These are phyloP conservation scores for Talaromyces sp. DNA, from an alignment of 2,329 filamentous ascomycete genomes.

Conservation along the genomic window DNA sequence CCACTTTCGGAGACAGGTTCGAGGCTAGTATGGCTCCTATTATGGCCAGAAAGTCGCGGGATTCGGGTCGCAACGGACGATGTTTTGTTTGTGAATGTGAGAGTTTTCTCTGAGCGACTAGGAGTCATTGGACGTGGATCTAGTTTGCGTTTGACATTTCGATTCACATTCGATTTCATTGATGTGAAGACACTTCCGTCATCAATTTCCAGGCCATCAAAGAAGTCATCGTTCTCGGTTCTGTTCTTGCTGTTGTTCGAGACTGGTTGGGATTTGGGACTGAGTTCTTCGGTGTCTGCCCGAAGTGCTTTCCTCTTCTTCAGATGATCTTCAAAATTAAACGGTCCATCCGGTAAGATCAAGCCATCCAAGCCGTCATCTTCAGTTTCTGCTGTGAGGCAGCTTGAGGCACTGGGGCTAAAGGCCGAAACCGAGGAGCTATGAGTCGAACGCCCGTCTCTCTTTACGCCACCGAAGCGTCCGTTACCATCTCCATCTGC, in stretches of 20 bases:
- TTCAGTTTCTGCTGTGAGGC: constrained; percentile 85
- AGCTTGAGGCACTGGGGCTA: constrained; percentile 89
- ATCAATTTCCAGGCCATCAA: constrained; percentile 80
- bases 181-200: constrained; percentile 76
- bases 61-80: constrained; percentile 60
- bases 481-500: constrained; percentile 90
- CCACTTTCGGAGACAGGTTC: constrained; percentile 91
- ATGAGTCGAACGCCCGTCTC: constrained; percentile 71
- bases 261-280: constrained; percentile 19
- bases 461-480: constrained; percentile 77
- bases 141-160: constrained; percentile 83
- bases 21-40: constrained; percentile 66
- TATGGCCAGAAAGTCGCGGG: constrained; percentile 68
- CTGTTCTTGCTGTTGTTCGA: constrained; percentile 15
- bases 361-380: constrained; percentile 90
- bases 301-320: constrained; percentile 60
- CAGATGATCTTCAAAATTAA: constrained; percentile 76
- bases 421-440: constrained; percentile 84
- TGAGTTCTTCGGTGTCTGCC: constrained; percentile 26
- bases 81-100: constrained; percentile 87
- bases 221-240: constrained; percentile 64
- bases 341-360: constrained; percentile 72
- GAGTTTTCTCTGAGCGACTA: constrained; percentile 67
- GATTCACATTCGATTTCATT: constrained; percentile 76
- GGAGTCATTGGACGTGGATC: constrained; percentile 59